These are phyloP conservation scores for Sporothrix pseudoabietina DNA, from an alignment of 2,329 filamentous ascomycete genomes.

Conservation along the genomic window DNA sequence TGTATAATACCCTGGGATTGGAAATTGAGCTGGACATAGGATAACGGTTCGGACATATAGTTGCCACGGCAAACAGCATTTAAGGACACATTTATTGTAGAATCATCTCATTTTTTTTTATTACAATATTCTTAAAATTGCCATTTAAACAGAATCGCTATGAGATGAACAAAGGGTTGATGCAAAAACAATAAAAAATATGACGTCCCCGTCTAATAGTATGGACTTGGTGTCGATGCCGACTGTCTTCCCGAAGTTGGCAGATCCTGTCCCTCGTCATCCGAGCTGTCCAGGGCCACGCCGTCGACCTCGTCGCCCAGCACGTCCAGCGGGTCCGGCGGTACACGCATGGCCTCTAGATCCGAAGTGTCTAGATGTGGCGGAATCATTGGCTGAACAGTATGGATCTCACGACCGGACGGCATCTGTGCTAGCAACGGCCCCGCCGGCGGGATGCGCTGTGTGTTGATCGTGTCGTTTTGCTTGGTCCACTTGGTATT, in stretches of 20 bases:
- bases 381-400: conserved; percentile 66
- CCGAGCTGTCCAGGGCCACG: conserved; percentile 44
- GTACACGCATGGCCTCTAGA: conserved; percentile 63
- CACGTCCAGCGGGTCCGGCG: conserved; percentile 51
- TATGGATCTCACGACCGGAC: conserved; percentile 83
- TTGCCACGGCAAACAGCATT: background rate
- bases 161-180: background rate
- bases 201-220: background rate
- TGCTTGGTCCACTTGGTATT: conserved; percentile 87
- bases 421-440: conserved; percentile 78
- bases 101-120: background rate
- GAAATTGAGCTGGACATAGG: background rate
- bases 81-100: background rate
- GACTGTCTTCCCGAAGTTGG: background rate
- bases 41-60: background rate
- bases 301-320: conserved; percentile 44
- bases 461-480: conserved; percentile 91
- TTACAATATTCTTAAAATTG: background rate
- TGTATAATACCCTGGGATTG: conserved; percentile 11
- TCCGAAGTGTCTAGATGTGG: conserved; percentile 65
- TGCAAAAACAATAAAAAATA: background rate
- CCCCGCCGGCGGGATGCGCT: conserved; percentile 70
- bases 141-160: background rate
- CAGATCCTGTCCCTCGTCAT: conserved; percentile 43
- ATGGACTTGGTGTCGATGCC: conserved; percentile 20